phyloP scores from a whole-genome alignment of 352 stramenopile species.

The Globisporangium emineosum region DNA sequence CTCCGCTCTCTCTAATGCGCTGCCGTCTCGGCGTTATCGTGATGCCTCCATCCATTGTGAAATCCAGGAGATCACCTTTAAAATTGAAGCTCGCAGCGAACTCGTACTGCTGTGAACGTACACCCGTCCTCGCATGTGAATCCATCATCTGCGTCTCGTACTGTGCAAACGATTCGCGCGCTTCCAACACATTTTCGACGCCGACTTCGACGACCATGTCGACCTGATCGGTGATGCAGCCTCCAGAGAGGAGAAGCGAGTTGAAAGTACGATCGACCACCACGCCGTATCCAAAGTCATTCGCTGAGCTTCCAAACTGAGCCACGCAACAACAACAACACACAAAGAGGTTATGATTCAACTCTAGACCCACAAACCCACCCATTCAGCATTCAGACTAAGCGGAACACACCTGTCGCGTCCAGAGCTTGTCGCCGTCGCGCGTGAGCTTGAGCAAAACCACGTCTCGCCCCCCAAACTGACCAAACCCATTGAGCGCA shows the following conservation, averaged over 20 bases:
- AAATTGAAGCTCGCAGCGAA: constrained; percentile 57
- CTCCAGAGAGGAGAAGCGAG: constrained; percentile 53
- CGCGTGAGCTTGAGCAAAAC: constrained; percentile 59
- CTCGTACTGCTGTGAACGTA: constrained; percentile 31
- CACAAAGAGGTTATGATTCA: neutral
- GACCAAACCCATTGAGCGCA: constrained; percentile 67
- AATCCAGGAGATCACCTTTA: constrained; percentile 60
- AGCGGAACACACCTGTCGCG: constrained; percentile 39
- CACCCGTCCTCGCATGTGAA: constrained; percentile 23
- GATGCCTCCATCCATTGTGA: constrained; percentile 65
- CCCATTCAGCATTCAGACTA: neutral
- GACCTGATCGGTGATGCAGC: constrained; percentile 37
- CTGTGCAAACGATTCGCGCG: constrained; percentile 30
- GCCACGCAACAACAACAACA: neutral
- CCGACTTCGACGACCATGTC: constrained; percentile 44
- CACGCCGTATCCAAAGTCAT: constrained; percentile 63
- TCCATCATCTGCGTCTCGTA: constrained; percentile 63
- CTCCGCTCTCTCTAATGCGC: constrained; percentile 45
- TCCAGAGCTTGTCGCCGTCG: constrained; percentile 55
- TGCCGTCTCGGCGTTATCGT: constrained; percentile 45
- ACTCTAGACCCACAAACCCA: too few relatives aligned
- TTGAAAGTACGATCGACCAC: constrained; percentile 40
- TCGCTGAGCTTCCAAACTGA: constrained; percentile 61
- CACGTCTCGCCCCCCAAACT: constrained; percentile 64
- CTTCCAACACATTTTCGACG: constrained; percentile 37